Conservation (phyloP, 768 basidiomycete species). For the Tephrocybe rancida region DNA sequence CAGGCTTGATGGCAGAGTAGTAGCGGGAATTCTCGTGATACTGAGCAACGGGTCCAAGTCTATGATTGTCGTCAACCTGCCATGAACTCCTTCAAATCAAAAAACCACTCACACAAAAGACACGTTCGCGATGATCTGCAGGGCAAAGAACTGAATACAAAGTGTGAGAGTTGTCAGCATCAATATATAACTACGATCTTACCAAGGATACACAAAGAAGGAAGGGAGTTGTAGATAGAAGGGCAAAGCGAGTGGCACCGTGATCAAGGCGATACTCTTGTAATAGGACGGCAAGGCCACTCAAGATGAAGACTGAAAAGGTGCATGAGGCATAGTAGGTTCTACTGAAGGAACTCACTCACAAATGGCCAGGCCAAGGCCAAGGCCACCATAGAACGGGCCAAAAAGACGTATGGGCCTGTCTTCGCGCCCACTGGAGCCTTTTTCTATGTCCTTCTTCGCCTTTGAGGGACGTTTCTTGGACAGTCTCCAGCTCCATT, state of each 20-base stretch:
- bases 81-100: slow-evolving; percentile 1
- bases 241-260: slow-evolving; percentile 60
- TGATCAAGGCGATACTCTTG: slow-evolving; percentile 72
- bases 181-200: slow-evolving; percentile 24
- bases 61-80: slow-evolving; percentile 22
- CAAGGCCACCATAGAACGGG: slow-evolving; percentile 74
- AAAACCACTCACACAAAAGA: slow-evolving; percentile 56
- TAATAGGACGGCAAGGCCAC: slow-evolving; percentile 59
- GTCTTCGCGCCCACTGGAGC: slow-evolving; percentile 30
- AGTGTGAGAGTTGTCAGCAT: background rate
- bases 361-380: slow-evolving; percentile 69
- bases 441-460: slow-evolving; percentile 55
- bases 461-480: slow-evolving; percentile 32
- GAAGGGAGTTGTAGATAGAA: slow-evolving; percentile 68
- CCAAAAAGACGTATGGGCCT: slow-evolving; percentile 67
- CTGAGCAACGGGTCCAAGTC: slow-evolving; percentile 83
- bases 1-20: slow-evolving; percentile 72
- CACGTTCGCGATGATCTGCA: slow-evolving; percentile 67
- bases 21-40: slow-evolving; percentile 84
- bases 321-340: slow-evolving; percentile 4
- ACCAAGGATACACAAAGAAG: slow-evolving; percentile 78
- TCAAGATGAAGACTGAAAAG: slow-evolving; percentile 64
- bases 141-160: slow-evolving; percentile 63
- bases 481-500: slow-evolving; percentile 52
- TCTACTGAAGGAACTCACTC: slow-evolving; percentile 23